Percentiles rank a stretch among this genome's conserved stretches.
Evolutionary conservation across 495 filamentous ascomycete species (phyloP).

Genomic region (Letharia columbiana): DNA sequence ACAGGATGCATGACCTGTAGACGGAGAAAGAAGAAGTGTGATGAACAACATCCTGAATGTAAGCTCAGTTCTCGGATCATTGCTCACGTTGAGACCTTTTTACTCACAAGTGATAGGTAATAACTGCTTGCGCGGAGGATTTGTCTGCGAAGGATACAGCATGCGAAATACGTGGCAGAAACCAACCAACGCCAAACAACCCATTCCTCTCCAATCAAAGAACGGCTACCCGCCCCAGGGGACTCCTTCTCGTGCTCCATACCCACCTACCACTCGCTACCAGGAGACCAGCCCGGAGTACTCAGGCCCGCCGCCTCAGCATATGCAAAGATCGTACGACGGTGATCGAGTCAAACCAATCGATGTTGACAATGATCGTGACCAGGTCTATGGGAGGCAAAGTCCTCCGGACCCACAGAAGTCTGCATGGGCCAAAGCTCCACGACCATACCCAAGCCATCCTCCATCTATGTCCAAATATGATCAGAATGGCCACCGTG

Average conservation of each 20-base stretch:
- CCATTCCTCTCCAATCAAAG: constrained; percentile 79
- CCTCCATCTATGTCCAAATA: constrained; percentile 26
- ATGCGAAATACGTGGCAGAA: constrained; percentile 66
- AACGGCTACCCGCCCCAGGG: constrained; percentile 46
- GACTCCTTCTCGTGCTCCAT: constrained; percentile 20
- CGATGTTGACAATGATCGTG: constrained; percentile 26
- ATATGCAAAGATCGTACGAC: constrained; percentile 24
- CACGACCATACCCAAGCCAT: constrained; percentile 27
- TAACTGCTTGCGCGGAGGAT: constrained; percentile 87
- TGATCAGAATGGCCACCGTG: constrained; percentile 24
- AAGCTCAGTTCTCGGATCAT: constrained; percentile 24
- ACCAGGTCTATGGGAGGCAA: constrained; percentile 21
- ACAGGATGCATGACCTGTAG: constrained; percentile 95
- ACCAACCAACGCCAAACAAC: constrained; percentile 49
- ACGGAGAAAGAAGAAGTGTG: constrained; percentile 95
- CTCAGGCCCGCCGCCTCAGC: constrained; percentile 26
- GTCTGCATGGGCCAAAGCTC: constrained; percentile 23
- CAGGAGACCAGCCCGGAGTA: constrained; percentile 26
- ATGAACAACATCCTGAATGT: constrained; percentile 94
- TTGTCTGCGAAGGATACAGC: constrained; percentile 90
- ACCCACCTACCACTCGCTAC: constrained; percentile 26
- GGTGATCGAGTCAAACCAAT: constrained; percentile 25
- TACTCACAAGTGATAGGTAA: constrained; percentile 49
- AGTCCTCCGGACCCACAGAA: constrained; percentile 22
- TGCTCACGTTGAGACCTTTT: not conserved